Percentiles rank a stretch among this genome's conserved stretches.
Conservation (phyloP, 2,329 filamentous ascomycete species). For the Metarhizium guizhouense region DNA sequence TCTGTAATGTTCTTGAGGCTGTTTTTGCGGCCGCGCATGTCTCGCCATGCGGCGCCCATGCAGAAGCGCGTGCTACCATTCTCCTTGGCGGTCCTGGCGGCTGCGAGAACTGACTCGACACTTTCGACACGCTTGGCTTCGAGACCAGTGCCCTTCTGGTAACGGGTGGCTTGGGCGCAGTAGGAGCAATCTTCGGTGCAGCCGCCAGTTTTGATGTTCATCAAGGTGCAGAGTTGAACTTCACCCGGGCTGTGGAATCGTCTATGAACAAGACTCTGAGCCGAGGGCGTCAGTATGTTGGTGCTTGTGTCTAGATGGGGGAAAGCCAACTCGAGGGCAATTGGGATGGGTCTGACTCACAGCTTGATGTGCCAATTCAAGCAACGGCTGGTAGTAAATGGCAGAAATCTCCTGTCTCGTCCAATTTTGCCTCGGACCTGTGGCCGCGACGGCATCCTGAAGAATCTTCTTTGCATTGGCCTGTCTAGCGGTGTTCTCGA, state of each 20-base stretch:
- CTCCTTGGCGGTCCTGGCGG: conserved; percentile 66
- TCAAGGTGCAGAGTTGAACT: conserved; percentile 86
- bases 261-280: conserved; percentile 65
- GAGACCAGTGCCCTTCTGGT: conserved; percentile 67
- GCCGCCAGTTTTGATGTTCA: conserved; percentile 94
- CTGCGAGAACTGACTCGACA: conserved; percentile 72
- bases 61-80: conserved; percentile 89
- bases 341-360: conserved; percentile 34
- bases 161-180: conserved; percentile 80
- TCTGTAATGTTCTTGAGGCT: conserved; percentile 73
- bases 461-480: conserved; percentile 24
- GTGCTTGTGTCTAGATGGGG: neutral
- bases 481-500: conserved; percentile 4
- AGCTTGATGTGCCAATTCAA: conserved; percentile 68
- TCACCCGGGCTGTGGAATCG: conserved; percentile 77
- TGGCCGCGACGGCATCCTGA: conserved; percentile 48
- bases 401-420: conserved; percentile 71
- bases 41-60: conserved; percentile 90
- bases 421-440: conserved; percentile 62
- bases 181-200: conserved; percentile 91
- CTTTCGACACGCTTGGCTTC: conserved; percentile 70
- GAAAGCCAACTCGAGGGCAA: neutral
- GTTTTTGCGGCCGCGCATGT: conserved; percentile 86
- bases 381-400: conserved; percentile 73
- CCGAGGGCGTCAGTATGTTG: neutral